Evolutionary conservation across 495 filamentous ascomycete genomes (phyloP).

Genomic region (Aspergillus cristatus): DNA sequence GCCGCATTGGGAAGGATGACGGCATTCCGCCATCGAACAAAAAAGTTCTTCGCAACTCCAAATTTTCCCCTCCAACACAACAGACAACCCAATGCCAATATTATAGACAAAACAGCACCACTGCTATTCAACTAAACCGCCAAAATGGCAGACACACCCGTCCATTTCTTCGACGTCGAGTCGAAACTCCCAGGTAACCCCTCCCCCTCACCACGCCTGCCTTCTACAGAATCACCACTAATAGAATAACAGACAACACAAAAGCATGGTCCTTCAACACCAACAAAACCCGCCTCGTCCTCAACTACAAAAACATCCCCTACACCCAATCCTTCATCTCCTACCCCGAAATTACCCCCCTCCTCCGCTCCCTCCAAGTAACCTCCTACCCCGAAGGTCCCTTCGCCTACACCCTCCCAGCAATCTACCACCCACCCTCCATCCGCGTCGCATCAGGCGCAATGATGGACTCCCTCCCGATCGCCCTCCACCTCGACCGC

Average conservation of each 20-base stretch:
- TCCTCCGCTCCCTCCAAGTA: conserved; percentile 18
- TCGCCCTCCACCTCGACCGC: conserved; percentile 28
- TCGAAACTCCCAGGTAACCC: conserved; percentile 25
- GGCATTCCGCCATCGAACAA: too few relatives aligned
- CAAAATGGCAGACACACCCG: conserved; percentile 20
- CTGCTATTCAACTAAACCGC: too few relatives aligned
- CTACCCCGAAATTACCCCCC: conserved; percentile 31
- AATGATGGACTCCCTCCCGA: conserved; percentile 32
- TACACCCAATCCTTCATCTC: conserved; percentile 35
- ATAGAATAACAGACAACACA: conserved; percentile 11
- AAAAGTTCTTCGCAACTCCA: too few relatives aligned
- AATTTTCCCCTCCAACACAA: too few relatives aligned
- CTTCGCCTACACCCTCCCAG: conserved; percentile 28
- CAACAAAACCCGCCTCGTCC: conserved; percentile 24
- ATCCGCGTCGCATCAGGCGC: conserved; percentile 11
- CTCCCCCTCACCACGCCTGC: neutral
- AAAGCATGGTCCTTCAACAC: conserved; percentile 37
- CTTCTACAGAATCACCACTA: too few relatives aligned
- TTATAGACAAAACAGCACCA: neutral
- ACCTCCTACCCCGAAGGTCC: conserved; percentile 11
- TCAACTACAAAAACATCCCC: conserved; percentile 34
- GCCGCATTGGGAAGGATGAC: too few relatives aligned
- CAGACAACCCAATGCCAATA: too few relatives aligned
- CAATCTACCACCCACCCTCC: conserved; percentile 23
- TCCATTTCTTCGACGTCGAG: conserved; percentile 33